phyloP scores from a whole-genome alignment of 208 protist species.

The Trypanosoma platydactyli region DNA sequence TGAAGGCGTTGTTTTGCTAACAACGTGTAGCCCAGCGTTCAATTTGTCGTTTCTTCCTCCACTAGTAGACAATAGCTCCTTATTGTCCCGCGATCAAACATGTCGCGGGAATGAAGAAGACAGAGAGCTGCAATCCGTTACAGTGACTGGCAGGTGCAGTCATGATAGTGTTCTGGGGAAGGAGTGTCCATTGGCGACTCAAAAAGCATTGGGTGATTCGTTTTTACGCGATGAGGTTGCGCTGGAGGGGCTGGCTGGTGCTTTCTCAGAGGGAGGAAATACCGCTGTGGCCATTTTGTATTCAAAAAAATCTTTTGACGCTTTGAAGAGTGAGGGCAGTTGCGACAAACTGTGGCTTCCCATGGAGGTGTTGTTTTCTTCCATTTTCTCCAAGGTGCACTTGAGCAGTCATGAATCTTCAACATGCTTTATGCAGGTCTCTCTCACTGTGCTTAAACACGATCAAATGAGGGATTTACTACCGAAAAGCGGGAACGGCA shows the following conservation, averaged over 20 bases:
- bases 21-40: no score
- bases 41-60: no score
- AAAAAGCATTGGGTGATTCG: no score
- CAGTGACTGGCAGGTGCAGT: no score
- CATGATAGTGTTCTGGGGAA: no score
- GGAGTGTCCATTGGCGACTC: no score
- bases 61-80: no score
- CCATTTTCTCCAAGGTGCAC: neutral
- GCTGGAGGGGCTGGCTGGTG: neutral
- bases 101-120: no score
- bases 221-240: neutral
- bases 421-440: conserved; percentile 28
- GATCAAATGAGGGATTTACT: conserved; percentile 49
- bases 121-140: no score
- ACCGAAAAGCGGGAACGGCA: neutral
- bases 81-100: no score
- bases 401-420: neutral
- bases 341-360: neutral
- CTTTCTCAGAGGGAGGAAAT: neutral
- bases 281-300: neutral
- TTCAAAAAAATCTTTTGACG: neutral
- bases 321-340: neutral
- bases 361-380: conserved; percentile 10
- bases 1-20: no score
- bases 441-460: conserved; percentile 43